Conservation (phyloP, 192 early-diverging fungal species). For the Coemansia pectinata region DNA sequence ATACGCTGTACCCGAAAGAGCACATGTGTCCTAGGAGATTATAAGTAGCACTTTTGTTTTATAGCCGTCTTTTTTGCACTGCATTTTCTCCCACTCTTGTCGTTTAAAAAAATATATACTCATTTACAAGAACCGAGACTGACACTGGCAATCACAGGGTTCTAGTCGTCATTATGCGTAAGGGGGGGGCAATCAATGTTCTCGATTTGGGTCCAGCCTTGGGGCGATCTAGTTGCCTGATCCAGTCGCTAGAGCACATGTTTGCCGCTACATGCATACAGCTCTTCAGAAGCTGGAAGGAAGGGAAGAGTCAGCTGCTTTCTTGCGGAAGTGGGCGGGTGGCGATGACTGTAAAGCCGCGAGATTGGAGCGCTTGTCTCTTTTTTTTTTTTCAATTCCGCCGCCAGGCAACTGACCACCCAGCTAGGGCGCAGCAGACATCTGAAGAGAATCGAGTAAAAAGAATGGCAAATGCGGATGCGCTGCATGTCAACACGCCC, state of each 20-base stretch:
- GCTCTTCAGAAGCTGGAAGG: not conserved
- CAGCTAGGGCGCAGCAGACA: not conserved
- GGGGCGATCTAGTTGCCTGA: not conserved
- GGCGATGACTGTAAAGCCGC: not conserved
- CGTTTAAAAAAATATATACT: not conserved
- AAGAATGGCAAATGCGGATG: not conserved
- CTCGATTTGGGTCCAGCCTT: not conserved
- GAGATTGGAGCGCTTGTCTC: not conserved
- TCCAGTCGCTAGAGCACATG: constrained; percentile 1
- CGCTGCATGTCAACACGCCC: not conserved
- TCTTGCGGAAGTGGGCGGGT: not conserved
- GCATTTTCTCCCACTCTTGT: not conserved
- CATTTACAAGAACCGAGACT: not conserved
- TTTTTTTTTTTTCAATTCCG: constrained; percentile 1
- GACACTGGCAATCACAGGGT: not conserved
- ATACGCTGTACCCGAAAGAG: not conserved
- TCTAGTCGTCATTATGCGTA: not conserved
- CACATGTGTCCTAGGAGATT: not conserved
- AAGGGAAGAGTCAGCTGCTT: not conserved
- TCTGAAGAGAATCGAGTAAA: not conserved
- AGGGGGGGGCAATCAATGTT: not conserved
- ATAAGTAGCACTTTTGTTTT: not conserved
- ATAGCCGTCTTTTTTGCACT: not conserved
- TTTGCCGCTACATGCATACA: not conserved
- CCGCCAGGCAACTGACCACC: not conserved